Conservation (phyloP, 805 yeast species). For the Maudiozyma pseudohumilis region DNA sequence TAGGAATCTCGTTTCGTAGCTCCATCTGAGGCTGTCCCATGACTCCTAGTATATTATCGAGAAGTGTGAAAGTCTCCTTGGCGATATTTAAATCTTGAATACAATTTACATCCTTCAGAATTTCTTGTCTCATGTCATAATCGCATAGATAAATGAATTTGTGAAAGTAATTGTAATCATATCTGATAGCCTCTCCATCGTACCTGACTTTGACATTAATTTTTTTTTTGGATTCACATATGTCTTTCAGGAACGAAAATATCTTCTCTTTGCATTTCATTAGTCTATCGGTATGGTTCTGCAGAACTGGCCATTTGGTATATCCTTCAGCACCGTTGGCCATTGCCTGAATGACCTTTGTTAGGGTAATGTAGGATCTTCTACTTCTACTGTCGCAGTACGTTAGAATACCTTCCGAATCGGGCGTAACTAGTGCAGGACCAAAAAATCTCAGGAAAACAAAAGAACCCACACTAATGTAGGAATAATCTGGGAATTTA, state of each 20-base stretch:
- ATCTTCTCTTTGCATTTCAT: constrained; percentile 30
- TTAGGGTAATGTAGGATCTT: constrained; percentile 63
- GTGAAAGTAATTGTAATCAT: constrained; percentile 36
- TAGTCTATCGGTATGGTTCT: constrained; percentile 32
- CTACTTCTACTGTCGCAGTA: constrained; percentile 35
- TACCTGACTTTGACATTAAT: constrained; percentile 14
- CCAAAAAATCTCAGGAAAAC: constrained; percentile 68
- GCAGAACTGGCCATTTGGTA: constrained; percentile 51
- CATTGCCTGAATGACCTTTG: constrained; percentile 71
- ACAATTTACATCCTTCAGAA: constrained; percentile 9
- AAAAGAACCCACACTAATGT: constrained; percentile 72
- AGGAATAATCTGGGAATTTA: constrained; percentile 54
- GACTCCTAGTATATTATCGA: constrained; percentile 36
- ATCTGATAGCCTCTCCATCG: constrained; percentile 11
- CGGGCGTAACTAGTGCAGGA: constrained; percentile 91
- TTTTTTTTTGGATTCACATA: constrained; percentile 17
- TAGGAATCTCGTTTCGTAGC: constrained; percentile 45
- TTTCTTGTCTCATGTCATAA: constrained; percentile 25
- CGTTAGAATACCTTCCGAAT: constrained; percentile 32
- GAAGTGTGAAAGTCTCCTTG: constrained; percentile 25
- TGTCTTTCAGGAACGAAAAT: constrained; percentile 30
- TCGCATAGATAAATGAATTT: constrained; percentile 41
- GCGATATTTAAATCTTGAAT: constrained; percentile 13
- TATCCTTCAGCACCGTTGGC: constrained; percentile 67
- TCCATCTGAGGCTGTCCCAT: constrained; percentile 51